A percentile compares a stretch with the other conserved stretches of the same genome.
Evolutionary conservation across 768 basidiomycete species (phyloP).

Genomic region (Leccinum obscurum): DNA sequence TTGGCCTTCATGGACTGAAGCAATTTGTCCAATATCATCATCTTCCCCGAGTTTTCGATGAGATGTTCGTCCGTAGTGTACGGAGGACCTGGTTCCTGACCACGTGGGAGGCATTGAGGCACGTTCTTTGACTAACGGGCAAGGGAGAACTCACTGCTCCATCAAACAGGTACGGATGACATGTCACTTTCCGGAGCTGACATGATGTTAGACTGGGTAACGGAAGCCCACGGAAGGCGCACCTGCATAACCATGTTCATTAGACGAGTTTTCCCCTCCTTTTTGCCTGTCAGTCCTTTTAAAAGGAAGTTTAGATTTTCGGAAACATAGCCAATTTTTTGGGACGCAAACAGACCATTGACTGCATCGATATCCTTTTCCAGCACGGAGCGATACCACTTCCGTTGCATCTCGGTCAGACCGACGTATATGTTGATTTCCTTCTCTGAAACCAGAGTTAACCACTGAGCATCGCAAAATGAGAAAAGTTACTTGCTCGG

Average conservation of each 20-base stretch:
- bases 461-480: background rate
- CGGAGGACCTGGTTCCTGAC: slow-evolving; percentile 92
- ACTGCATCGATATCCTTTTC: slow-evolving; percentile 99
- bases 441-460: slow-evolving; percentile 60
- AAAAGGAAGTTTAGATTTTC: background rate
- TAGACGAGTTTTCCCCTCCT: slow-evolving; percentile 95
- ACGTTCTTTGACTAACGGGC: background rate
- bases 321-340: background rate
- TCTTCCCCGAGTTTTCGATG: slow-evolving; percentile 92
- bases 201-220: slow-evolving; percentile 1
- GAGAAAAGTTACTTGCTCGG: slow-evolving; percentile 58
- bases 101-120: background rate
- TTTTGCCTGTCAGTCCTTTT: slow-evolving; percentile 88
- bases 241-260: slow-evolving; percentile 99
- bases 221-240: slow-evolving; percentile 5
- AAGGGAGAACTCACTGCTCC: slow-evolving; percentile 60
- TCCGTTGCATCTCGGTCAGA: slow-evolving; percentile 94
- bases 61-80: slow-evolving; percentile 98
- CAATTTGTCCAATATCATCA: slow-evolving; percentile 96
- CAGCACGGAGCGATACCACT: slow-evolving; percentile 94
- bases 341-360: slow-evolving; percentile 58
- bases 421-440: slow-evolving; percentile 99
- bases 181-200: slow-evolving; percentile 79
- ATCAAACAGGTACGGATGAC: slow-evolving; percentile 91
- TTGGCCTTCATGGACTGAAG: slow-evolving; percentile 84